A percentile compares a stretch with the other conserved stretches of the same genome.
These are phyloP conservation scores for Dissophora globulifera DNA, from an alignment of 192 early-diverging fungal genomes.

Conservation along the genomic window DNA sequence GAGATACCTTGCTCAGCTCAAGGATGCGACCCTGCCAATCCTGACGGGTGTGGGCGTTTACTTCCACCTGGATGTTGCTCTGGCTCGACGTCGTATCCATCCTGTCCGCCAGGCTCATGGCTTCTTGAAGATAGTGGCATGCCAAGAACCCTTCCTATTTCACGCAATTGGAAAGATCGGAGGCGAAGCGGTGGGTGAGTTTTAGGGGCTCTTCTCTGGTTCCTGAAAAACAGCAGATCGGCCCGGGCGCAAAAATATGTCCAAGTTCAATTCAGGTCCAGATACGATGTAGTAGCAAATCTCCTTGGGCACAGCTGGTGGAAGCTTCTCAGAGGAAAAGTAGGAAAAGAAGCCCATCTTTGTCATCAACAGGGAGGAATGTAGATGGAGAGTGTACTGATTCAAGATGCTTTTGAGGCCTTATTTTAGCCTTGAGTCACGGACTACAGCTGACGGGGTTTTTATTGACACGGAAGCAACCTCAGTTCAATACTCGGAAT, in stretches of 20 bases:
- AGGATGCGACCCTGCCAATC: conserved; percentile 38
- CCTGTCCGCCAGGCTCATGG: conserved; percentile 36
- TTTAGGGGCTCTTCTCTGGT: neutral
- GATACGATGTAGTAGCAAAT: conserved; percentile 45
- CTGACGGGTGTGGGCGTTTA: conserved; percentile 35
- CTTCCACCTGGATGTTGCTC: conserved; percentile 49
- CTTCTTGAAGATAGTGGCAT: conserved; percentile 41
- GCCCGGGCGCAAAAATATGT: neutral
- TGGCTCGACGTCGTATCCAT: conserved; percentile 40
- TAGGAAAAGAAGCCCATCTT: conserved; percentile 31
- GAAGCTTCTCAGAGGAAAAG: conserved; percentile 27
- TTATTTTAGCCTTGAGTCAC: no score
- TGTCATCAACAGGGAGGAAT: no score
- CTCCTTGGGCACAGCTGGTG: conserved; percentile 30
- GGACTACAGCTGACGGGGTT: no score
- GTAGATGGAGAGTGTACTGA: no score
- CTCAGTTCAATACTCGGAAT: no score
- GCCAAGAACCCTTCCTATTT: conserved; percentile 43
- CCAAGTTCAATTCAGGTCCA: neutral
- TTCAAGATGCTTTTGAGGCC: no score
- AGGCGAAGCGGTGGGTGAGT: neutral
- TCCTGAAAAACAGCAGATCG: neutral
- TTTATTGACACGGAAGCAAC: no score
- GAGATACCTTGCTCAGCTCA: conserved; percentile 31
- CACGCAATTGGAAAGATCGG: no score